These are phyloP conservation scores for Lipomyces yamadae DNA, from an alignment of 805 yeast species.

Conservation along the genomic window DNA sequence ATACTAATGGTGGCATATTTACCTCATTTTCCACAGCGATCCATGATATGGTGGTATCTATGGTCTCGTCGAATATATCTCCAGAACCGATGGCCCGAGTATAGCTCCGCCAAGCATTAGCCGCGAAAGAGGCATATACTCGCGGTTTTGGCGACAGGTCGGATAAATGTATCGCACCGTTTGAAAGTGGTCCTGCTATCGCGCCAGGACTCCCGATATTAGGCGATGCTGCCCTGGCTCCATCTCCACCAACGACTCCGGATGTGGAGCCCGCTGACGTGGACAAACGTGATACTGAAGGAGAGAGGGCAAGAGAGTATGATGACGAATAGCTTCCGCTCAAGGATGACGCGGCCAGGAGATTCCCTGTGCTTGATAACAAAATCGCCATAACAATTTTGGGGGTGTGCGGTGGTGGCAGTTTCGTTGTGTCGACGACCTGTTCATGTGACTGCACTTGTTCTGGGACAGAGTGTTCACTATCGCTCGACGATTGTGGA, in stretches of 20 bases:
- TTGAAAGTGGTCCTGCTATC: conserved; percentile 5
- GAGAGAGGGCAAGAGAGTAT: conserved; percentile 30
- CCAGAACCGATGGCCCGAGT: not conserved
- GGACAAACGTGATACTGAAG: conserved; percentile 30
- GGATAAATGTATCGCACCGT: conserved; percentile 25
- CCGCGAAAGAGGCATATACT: conserved; percentile 39
- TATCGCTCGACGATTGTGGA: not conserved
- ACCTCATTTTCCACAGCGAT: conserved; percentile 41
- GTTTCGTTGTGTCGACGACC: conserved; percentile 5
- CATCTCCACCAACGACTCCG: not conserved
- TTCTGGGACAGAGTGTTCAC: not conserved
- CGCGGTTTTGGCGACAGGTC: conserved; percentile 34
- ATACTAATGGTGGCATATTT: not conserved
- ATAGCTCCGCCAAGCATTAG: conserved; percentile 37
- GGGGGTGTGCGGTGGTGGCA: conserved; percentile 24
- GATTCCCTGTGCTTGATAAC: conserved; percentile 25
- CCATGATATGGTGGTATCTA: conserved; percentile 37
- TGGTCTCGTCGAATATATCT: conserved; percentile 11
- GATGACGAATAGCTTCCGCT: conserved; percentile 4
- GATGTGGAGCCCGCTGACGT: conserved; percentile 7
- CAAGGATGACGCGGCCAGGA: conserved; percentile 29
- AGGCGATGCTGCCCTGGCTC: not conserved
- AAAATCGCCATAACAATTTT: conserved; percentile 33
- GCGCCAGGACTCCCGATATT: not conserved
- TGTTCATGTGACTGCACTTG: not conserved